Conservation (phyloP, 176 grass and related monocot species). For the Aegilops tauschii region DNA sequence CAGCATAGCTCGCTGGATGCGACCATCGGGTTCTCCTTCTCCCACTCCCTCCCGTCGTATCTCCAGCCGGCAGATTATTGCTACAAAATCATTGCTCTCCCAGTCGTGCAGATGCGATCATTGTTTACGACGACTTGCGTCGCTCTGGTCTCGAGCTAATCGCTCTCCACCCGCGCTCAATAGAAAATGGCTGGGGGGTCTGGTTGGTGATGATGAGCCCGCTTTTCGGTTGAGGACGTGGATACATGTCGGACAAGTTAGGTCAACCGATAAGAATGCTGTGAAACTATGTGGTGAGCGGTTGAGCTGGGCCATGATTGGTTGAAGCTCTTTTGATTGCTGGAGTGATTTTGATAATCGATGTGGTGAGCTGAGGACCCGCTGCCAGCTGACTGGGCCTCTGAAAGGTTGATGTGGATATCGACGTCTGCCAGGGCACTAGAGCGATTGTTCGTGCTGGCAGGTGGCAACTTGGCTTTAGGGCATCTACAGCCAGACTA, state of each 20-base stretch:
- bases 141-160: not conserved
- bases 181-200: not conserved
- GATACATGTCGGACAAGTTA: not conserved
- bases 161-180: not conserved
- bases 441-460: no score
- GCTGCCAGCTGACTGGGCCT: no score
- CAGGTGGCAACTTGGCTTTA: no score
- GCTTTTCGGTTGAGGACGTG: not conserved
- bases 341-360: not conserved
- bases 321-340: not conserved
- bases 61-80: constrained; percentile 14
- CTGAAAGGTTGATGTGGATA: no score
- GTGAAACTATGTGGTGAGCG: not conserved
- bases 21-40: constrained; percentile 13
- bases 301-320: not conserved
- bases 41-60: not conserved
- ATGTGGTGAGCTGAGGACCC: no score
- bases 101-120: not conserved
- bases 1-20: not conserved
- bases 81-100: not conserved
- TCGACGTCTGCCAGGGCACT: no score
- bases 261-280: not conserved
- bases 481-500: no score
- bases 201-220: not conserved
- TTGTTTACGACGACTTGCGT: constrained; percentile 13